Evolutionary conservation across 345 rosid species (phyloP).

Genomic region (Rubroshorea leprosula): DNA sequence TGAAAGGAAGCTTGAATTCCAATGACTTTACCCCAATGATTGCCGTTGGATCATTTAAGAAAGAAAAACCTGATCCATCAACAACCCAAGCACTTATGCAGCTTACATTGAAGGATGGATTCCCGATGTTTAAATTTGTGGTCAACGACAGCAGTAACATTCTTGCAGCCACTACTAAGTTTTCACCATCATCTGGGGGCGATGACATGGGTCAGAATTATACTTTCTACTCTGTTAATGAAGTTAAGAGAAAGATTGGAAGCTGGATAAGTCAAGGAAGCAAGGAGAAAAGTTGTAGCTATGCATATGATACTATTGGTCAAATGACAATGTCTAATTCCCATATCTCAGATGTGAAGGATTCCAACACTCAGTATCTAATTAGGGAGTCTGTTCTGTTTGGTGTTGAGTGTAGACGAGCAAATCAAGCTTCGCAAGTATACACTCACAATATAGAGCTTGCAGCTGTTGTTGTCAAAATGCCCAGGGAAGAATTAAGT

Average conservation of each 20-base stretch:
- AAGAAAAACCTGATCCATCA: constrained; percentile 31
- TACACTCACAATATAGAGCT: constrained; percentile 42
- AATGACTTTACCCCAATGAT: constrained; percentile 20
- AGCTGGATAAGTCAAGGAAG: constrained; percentile 59
- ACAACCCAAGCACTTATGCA: constrained; percentile 53
- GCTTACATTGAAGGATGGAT: constrained; percentile 55
- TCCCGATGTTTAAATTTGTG: constrained; percentile 60
- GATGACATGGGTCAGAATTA: constrained; percentile 34
- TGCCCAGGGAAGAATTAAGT: constrained; percentile 20
- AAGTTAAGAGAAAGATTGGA: constrained; percentile 56
- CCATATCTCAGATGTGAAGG: constrained; percentile 22
- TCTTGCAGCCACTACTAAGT: constrained; percentile 64
- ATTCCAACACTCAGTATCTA: constrained; percentile 22
- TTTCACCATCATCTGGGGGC: constrained; percentile 34
- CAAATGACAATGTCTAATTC: constrained; percentile 47
- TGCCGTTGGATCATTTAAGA: constrained; percentile 21
- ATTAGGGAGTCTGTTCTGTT: constrained; percentile 59
- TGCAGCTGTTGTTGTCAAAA: constrained; percentile 53
- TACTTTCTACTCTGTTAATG: constrained; percentile 59
- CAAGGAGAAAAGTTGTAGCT: constrained; percentile 52
- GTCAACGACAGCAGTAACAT: constrained; percentile 46
- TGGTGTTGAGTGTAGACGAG: constrained; percentile 33
- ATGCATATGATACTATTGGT: constrained; percentile 45
- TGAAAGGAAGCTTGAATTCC: constrained; percentile 32
- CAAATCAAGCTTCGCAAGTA: constrained; percentile 30